A percentile compares a stretch with the other conserved stretches of the same genome.
Evolutionary conservation across 2,329 filamentous ascomycete species (phyloP).

Genomic region (Bipolaris oryzae): DNA sequence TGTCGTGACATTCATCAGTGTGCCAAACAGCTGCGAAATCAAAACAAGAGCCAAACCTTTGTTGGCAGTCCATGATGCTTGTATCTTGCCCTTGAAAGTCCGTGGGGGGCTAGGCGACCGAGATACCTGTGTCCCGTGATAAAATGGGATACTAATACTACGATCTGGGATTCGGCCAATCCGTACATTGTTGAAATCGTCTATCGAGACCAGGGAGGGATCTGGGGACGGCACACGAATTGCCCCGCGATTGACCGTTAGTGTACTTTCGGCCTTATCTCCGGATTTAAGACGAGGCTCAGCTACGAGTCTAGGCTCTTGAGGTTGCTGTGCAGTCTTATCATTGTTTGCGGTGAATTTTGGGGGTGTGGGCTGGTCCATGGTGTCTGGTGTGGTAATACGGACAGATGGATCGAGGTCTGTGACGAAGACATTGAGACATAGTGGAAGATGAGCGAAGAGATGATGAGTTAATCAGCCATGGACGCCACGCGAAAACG

Average conservation of each 20-base stretch:
- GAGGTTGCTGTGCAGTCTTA: constrained; percentile 21
- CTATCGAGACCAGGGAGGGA: constrained; percentile 44
- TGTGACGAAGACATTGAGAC: constrained; percentile 19
- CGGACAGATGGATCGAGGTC: constrained; percentile 4
- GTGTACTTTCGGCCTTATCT: constrained; percentile 35
- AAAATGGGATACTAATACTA: constrained; percentile 13
- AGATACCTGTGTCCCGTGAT: constrained; percentile 27
- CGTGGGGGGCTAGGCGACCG: constrained; percentile 30
- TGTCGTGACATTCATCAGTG: constrained; percentile 83
- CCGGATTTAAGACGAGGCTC: constrained; percentile 33
- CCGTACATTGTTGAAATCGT: constrained; percentile 40
- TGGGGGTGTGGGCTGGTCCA: constrained; percentile 30
- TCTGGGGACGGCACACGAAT: constrained; percentile 43
- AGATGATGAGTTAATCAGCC: constrained; percentile 13
- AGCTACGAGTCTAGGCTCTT: constrained; percentile 9
- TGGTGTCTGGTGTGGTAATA: constrained; percentile 28
- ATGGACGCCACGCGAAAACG: constrained; percentile 27
- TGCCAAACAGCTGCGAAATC: constrained; percentile 78
- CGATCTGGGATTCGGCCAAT: constrained; percentile 31
- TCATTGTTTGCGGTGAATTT: constrained; percentile 28
- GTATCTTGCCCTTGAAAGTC: constrained; percentile 28
- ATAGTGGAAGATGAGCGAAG: constrained; percentile 19
- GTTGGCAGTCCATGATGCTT: constrained; percentile 66
- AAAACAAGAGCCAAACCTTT: constrained; percentile 76
- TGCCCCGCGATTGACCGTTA: constrained; percentile 34